phyloP scores from a whole-genome alignment of 805 yeast species.

The Starmerella sp. region DNA sequence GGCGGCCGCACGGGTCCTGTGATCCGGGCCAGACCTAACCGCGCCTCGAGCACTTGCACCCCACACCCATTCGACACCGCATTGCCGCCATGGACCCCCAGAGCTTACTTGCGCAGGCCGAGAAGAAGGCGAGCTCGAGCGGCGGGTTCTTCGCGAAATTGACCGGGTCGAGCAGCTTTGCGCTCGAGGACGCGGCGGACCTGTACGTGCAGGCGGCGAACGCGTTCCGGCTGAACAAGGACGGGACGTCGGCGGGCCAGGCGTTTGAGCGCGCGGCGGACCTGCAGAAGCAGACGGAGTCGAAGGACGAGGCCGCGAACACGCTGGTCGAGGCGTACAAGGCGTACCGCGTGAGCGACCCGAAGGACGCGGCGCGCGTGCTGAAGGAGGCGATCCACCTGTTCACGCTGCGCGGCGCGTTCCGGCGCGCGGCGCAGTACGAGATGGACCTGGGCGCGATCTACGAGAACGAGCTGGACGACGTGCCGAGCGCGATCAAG shows the following conservation, averaged over 20 bases:
- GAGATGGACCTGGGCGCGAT: slow-evolving; percentile 82
- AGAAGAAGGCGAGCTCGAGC: slow-evolving; percentile 52
- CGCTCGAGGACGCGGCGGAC: slow-evolving; percentile 88
- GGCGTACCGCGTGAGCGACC: slow-evolving; percentile 63
- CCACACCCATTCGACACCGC: background rate
- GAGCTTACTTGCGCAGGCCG: slow-evolving; percentile 41
- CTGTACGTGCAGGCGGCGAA: slow-evolving; percentile 90
- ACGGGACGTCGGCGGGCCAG: slow-evolving; percentile 59
- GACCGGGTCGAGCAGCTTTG: slow-evolving; percentile 49
- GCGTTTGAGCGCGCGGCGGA: slow-evolving; percentile 80
- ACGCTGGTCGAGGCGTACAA: slow-evolving; percentile 84
- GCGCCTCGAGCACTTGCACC: background rate
- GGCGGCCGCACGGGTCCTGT: background rate
- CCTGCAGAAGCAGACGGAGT: slow-evolving; percentile 59
- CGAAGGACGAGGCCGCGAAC: slow-evolving; percentile 85
- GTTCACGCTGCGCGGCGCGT: slow-evolving; percentile 85
- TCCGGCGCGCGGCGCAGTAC: slow-evolving; percentile 91
- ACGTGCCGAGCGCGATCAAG: slow-evolving; percentile 54
- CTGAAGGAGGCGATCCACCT: slow-evolving; percentile 66
- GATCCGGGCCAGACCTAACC: background rate
- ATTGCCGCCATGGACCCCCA: slow-evolving; percentile 20
- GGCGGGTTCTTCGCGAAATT: slow-evolving; percentile 43
- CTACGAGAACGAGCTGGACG: slow-evolving; percentile 65
- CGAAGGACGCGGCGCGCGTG: slow-evolving; percentile 63
- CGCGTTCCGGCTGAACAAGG: slow-evolving; percentile 63